phyloP scores from a whole-genome alignment of 768 basidiomycete genomes.

The Lactarius psammicola region DNA sequence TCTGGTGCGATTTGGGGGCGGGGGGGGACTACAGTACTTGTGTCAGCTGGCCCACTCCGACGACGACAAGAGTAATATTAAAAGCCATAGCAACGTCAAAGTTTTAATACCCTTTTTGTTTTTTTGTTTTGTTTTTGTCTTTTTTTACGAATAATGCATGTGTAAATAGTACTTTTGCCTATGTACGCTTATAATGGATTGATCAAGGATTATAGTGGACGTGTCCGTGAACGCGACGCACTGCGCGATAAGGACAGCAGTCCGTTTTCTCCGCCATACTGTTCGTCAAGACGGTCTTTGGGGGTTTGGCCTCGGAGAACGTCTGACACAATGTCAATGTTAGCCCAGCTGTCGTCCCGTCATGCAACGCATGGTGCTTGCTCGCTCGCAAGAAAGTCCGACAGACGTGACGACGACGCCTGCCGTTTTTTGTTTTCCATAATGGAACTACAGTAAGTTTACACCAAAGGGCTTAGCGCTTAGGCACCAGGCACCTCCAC shows the following conservation, averaged over 20 bases:
- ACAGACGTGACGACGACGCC: neutral
- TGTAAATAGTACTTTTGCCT: too few relatives aligned
- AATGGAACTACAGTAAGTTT: neutral
- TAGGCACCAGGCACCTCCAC: conserved; percentile 1
- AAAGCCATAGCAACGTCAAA: neutral
- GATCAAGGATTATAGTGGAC: too few relatives aligned
- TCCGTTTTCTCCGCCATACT: neutral
- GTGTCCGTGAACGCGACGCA: too few relatives aligned
- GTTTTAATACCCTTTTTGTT: neutral
- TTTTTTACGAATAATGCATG: too few relatives aligned
- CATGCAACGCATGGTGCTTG: neutral
- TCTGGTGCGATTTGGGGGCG: too few relatives aligned
- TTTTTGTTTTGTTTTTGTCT: too few relatives aligned
- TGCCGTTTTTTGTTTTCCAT: neutral
- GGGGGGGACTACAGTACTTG: neutral
- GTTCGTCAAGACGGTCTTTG: neutral
- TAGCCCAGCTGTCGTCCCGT: neutral
- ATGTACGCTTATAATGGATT: too few relatives aligned
- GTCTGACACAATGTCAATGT: too few relatives aligned
- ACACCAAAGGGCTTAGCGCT: neutral
- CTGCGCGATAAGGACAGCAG: too few relatives aligned
- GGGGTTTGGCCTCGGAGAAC: neutral
- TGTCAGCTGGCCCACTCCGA: neutral
- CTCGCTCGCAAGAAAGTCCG: neutral
- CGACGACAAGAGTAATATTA: neutral